Base-by-base conservation (phyloP, 495 filamentous ascomycete genomes). In the Lentithecium fluviatile region DNA sequence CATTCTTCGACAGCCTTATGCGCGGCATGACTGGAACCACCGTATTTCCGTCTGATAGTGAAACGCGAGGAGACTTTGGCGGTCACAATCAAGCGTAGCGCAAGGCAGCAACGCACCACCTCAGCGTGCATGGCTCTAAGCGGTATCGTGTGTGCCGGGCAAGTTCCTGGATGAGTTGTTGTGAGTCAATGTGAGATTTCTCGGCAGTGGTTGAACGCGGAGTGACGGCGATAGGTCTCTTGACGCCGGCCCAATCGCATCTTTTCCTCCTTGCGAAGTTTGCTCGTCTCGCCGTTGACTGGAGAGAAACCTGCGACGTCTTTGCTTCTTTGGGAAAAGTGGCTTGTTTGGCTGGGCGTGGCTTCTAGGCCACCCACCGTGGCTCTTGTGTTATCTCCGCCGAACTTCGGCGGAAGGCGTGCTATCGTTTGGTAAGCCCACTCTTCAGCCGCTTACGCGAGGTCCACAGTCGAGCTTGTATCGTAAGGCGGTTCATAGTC, bases 1-100 rank as follows among this genome's bases (percentile, higher is more conserved):
- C 52, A 6, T 56, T 56, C 26, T 56, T 56, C 24, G 52, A 56
- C 15, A 56, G 50, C 50, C 34, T 53, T 23, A 53, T 53, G 50
- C 36, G 32, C n/a, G 50, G 50, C 6, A 53, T 36, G 46, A 24
- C 46, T 29, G 21, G 46, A 5, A 21, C 25, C 23, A 32, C 21
- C 4, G 20, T 19, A 13, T 10, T 13, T 40, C n/a, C 12, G 12
- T 12, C 12, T 37, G 11, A 15, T 15, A 43, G 15, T 15, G 13
- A 43, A 15, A 6, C 13, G 15, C 15, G 13, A 15, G 40, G 40
- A 20, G 13, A 43, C 13, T 13, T 43, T n/a, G n/a, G n/a, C n/a
- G n/a, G n/a, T n/a, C n/a, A n/a, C n/a, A n/a, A n/a, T n/a, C n/a
- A n/a, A 7, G 36, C 7, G 15, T 38, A 38, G 36, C 15, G 15